These are phyloP conservation scores for Wickerhamiella azyma DNA, from an alignment of 805 yeast genomes.

Conservation along the genomic window DNA sequence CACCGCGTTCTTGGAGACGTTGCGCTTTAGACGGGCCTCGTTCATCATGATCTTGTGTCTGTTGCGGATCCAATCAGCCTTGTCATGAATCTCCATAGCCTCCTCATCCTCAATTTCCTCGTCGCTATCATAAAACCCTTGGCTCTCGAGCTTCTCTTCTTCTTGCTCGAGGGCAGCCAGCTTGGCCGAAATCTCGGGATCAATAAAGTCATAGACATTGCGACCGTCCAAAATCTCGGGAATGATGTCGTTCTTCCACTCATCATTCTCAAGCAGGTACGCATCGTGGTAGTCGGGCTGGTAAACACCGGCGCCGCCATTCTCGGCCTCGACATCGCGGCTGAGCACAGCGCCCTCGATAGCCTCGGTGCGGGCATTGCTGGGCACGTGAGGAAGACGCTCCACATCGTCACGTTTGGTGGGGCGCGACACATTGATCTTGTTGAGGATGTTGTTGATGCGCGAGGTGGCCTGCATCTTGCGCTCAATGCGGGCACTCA, in stretches of 20 bases:
- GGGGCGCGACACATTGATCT: constrained; percentile 90
- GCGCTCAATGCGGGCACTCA: constrained; percentile 91
- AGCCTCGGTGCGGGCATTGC: constrained; percentile 63
- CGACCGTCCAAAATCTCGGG: constrained; percentile 94
- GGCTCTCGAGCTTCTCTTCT: constrained; percentile 83
- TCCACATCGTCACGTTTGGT: constrained; percentile 67
- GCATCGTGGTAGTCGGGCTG: constrained; percentile 87
- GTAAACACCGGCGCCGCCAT: constrained; percentile 98
- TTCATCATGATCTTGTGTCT: constrained; percentile 88
- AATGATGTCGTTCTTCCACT: constrained; percentile 95
- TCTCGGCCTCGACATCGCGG: constrained; percentile 79
- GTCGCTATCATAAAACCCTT: constrained; percentile 93
- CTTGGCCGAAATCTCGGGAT: constrained; percentile 87
- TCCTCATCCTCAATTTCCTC: constrained; percentile 52
- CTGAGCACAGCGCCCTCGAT: constrained; percentile 48
- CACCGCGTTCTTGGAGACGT: constrained; percentile 76
- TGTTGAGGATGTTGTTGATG: constrained; percentile 77
- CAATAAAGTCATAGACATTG: constrained; percentile 94
- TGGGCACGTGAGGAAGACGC: constrained; percentile 75
- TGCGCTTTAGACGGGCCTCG: constrained; percentile 75
- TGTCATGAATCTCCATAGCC: constrained; percentile 55
- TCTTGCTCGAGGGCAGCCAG: constrained; percentile 92
- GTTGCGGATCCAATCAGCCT: constrained; percentile 91
- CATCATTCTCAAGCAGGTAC: constrained; percentile 85
- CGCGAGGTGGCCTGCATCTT: constrained; percentile 88